Evolutionary conservation across 495 filamentous ascomycete species (phyloP).

Genomic region (Platismatia glauca): DNA sequence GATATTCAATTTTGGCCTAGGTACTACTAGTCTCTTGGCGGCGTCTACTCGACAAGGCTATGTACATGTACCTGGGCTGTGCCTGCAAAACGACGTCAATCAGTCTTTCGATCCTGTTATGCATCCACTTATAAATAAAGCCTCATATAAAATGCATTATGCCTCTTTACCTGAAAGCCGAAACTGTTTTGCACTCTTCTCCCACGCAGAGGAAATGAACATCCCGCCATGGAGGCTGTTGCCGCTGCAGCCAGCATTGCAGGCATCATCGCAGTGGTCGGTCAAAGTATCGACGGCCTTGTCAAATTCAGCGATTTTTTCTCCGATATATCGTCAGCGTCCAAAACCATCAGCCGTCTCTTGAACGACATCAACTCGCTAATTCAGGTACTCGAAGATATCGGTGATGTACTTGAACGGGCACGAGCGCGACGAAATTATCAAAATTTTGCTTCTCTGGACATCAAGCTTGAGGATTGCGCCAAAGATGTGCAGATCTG

Average conservation of each 20-base stretch:
- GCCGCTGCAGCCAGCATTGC: conserved; percentile 18
- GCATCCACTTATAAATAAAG: not conserved
- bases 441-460: conserved; percentile 10
- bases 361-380: not conserved
- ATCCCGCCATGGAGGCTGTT: conserved; percentile 10
- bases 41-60: not conserved
- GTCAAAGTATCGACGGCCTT: conserved; percentile 15
- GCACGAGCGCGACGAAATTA: not conserved
- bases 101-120: no score
- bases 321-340: conserved; percentile 8
- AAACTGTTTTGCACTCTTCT: not conserved
- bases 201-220: not conserved
- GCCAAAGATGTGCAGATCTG: conserved; percentile 13
- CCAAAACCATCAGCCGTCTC: conserved; percentile 10
- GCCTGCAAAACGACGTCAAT: not conserved
- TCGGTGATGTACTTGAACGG: not conserved
- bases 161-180: not conserved
- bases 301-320: conserved; percentile 15
- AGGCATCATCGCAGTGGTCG: conserved; percentile 16
- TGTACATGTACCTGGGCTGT: not conserved
- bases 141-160: not conserved
- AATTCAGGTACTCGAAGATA: not conserved
- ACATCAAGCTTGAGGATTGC: conserved; percentile 17
- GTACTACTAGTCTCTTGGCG: no score
- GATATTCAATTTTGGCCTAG: no score